A percentile compares a stretch with the other conserved stretches of the same genome.
These are phyloP conservation scores for Penicillium cinerascens DNA, from an alignment of 495 filamentous ascomycete genomes.

Conservation along the genomic window DNA sequence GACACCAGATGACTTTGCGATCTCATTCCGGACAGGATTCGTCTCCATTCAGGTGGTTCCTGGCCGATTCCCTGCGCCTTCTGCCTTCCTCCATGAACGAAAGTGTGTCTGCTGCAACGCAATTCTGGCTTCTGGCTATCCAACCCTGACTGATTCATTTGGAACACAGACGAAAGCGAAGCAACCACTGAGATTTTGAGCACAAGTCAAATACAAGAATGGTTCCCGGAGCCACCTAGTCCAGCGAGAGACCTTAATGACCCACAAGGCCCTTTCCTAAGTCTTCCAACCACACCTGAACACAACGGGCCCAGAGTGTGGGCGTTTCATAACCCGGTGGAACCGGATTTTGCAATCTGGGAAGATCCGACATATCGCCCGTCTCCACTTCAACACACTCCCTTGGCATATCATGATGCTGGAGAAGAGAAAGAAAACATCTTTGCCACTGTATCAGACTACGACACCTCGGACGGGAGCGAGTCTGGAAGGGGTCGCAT, in stretches of 20 bases:
- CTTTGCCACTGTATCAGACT: conserved; percentile 1
- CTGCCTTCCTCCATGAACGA: background rate
- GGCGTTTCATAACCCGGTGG: background rate
- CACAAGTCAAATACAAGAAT: background rate
- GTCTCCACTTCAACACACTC: background rate
- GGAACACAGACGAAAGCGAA: background rate
- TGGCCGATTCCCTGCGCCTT: background rate
- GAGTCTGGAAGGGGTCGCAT: background rate
- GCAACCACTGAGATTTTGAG: background rate
- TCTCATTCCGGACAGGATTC: background rate
- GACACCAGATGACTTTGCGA: background rate
- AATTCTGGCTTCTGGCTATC: background rate
- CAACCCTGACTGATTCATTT: background rate
- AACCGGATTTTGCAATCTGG: background rate
- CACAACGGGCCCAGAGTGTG: background rate
- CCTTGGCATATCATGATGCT: background rate
- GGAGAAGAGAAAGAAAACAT: conserved; percentile 18
- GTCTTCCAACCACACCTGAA: background rate
- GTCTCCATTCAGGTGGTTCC: background rate
- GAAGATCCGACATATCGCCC: background rate
- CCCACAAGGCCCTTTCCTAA: background rate
- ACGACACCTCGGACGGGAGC: conserved; percentile 3
- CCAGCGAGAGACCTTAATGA: background rate
- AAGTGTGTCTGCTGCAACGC: background rate
- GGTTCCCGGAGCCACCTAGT: background rate